Conservation (phyloP, 257 asterid genomes). For the Echites panduratus region DNA sequence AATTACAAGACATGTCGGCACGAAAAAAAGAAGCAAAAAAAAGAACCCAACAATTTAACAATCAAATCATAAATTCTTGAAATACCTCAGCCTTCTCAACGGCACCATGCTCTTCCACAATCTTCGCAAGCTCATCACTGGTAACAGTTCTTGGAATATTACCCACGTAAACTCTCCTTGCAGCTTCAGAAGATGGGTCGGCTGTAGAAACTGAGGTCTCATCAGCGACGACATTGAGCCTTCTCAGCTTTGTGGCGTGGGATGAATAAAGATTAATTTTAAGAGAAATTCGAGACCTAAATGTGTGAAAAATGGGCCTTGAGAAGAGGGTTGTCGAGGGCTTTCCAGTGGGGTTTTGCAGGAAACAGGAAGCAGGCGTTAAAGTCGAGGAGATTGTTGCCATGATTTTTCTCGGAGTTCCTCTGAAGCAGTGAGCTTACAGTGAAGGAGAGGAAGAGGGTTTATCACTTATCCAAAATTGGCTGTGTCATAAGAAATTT, state of each 20-base stretch:
- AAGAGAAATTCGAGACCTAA: conserved; percentile 29
- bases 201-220: conserved; percentile 45
- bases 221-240: conserved; percentile 51
- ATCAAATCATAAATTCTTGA: background rate
- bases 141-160: conserved; percentile 73
- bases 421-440: background rate
- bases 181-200: conserved; percentile 55
- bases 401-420: conserved; percentile 23
- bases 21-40: background rate
- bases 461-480: conserved; percentile 22
- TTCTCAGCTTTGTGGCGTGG: conserved; percentile 13
- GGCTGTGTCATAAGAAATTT: no score
- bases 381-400: conserved; percentile 44
- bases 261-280: conserved; percentile 19
- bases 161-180: conserved; percentile 71
- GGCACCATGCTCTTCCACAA: conserved; percentile 71
- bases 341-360: conserved; percentile 36
- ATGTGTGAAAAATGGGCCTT: conserved; percentile 6
- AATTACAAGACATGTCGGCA: no score
- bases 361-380: conserved; percentile 25
- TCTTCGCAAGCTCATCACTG: conserved; percentile 62
- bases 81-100: conserved; percentile 86
- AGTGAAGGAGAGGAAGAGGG: conserved; percentile 5
- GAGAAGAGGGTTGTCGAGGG: conserved; percentile 28
- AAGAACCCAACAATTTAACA: background rate